Evolutionary conservation across 805 yeast genomes (phyloP).

Genomic region (Schizosaccharomyces cryophilus): DNA sequence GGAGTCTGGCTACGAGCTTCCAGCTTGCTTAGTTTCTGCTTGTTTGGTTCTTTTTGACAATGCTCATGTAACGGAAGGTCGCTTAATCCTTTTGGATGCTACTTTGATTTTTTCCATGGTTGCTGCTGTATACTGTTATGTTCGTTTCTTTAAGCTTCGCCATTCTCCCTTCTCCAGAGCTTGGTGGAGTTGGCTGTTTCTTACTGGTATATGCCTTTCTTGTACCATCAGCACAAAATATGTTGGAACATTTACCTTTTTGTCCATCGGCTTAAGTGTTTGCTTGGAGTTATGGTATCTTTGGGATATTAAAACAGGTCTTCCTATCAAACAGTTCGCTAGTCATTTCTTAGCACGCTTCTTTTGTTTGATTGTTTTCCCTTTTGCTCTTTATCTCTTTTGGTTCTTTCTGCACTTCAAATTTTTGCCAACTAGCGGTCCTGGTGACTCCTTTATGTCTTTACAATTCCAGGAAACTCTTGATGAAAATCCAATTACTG

Average conservation of each 20-base stretch:
- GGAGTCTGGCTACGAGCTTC: constrained; percentile 55
- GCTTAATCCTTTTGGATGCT: constrained; percentile 79
- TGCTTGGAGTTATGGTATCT: constrained; percentile 67
- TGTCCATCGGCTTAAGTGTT: constrained; percentile 72
- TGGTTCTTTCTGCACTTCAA: constrained; percentile 88
- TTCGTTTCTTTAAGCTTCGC: constrained; percentile 52
- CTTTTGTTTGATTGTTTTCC: constrained; percentile 46
- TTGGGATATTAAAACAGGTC: constrained; percentile 45
- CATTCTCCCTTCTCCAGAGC: constrained; percentile 32
- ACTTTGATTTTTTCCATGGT: constrained; percentile 70
- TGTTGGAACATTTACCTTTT: constrained; percentile 81
- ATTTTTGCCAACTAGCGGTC: constrained; percentile 64
- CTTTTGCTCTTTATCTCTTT: constrained; percentile 54
- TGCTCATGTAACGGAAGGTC: constrained; percentile 73
- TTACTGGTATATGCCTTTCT: constrained; percentile 69
- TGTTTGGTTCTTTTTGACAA: constrained; percentile 60
- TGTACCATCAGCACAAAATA: constrained; percentile 88
- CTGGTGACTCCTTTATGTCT: constrained; percentile 92
- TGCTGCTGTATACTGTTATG: constrained; percentile 49
- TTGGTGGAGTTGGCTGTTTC: constrained; percentile 76
- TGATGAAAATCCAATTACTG: constrained; percentile 56
- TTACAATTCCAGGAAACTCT: constrained; percentile 82
- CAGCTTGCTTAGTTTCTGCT: constrained; percentile 57
- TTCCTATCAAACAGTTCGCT: constrained; percentile 24
- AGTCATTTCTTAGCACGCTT: constrained; percentile 58